Conservation (phyloP, 2,329 filamentous ascomycete species). For the Chalaropsis ovoidea region DNA sequence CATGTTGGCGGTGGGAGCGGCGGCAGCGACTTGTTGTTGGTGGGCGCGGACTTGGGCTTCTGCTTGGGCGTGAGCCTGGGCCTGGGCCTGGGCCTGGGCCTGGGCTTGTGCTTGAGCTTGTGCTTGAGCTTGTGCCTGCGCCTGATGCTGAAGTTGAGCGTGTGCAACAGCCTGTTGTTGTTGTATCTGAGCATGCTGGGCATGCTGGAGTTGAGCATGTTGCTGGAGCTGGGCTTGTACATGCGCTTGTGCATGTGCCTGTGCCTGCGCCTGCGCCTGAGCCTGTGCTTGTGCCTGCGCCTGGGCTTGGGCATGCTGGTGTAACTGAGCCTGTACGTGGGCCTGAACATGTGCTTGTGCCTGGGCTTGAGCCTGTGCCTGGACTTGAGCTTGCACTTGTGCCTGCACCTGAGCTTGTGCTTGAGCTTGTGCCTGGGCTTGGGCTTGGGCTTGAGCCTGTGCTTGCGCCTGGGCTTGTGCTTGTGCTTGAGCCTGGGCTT, state of each 20-base stretch:
- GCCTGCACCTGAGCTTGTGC: constrained; percentile 13
- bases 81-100: background rate
- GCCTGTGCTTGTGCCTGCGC: constrained; percentile 10
- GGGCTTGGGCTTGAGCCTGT: constrained; percentile 16
- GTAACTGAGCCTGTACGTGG: constrained; percentile 17
- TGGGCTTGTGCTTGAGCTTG: constrained; percentile 6
- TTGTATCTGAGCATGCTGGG: constrained; percentile 18
- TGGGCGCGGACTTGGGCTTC: constrained; percentile 16
- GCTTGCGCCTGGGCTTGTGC: constrained; percentile 17
- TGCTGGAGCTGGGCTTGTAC: constrained; percentile 12
- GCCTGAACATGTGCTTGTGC: constrained; percentile 19
- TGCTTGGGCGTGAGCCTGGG: background rate
- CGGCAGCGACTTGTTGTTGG: constrained; percentile 13
- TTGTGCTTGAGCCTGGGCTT: constrained; percentile 18
- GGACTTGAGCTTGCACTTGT: background rate
- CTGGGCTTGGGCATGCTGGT: background rate
- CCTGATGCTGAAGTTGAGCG: constrained; percentile 16
- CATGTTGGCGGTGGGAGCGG: constrained; percentile 24
- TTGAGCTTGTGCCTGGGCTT: constrained; percentile 18
- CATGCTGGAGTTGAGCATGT: constrained; percentile 18
- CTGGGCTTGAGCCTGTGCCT: constrained; percentile 12
- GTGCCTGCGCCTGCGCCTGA: constrained; percentile 14
- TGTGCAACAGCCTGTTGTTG: constrained; percentile 13
- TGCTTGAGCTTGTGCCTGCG: background rate
- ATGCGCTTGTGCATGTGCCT: constrained; percentile 14